Base-by-base conservation (phyloP, 352 stramenopile genomes). In the Peronospora destructor region DNA sequence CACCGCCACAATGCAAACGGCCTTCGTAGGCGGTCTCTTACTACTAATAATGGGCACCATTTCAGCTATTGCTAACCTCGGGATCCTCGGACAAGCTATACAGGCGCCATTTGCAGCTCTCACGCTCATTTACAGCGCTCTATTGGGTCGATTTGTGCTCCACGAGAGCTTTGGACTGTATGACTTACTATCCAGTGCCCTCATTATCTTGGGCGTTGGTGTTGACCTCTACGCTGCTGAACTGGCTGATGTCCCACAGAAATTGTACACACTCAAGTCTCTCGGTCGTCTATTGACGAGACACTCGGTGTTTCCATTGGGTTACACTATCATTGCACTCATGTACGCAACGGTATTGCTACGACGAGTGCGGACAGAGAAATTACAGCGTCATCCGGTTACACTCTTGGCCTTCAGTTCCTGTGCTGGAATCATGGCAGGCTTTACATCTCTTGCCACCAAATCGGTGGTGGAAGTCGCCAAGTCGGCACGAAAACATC, bases 71-170 rank as follows among this genome's bases (percentile, higher is more conserved):
- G 37, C 84, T 23, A 89, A 89, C 53, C 61, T 89, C 13, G 73
- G 73, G 2, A 84, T 86, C 45, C 71, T 89, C 17, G 78, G 78
- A 3, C 78, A 89, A 44, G 78, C 78, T 8, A 76, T 89, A 25
- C 78, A 89, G 29, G 78, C 78, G 10, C 78, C 78, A n/a, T 89
- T 89, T 29, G 78, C 78, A 9, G 78, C 78, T 23, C 75, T 89
- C 35, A 89, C 78, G 26, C 68, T 89, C 43, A 85, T 89, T 50
- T 87, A 89, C 63, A 89, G 73, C 29, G 78, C 78, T 17, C 35
- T 86, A 19, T 68, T 89, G 14, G 78, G 75, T 19, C 68, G 65
- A 25, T 84, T 84, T 45, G 78, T 86, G 49, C 58, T 89, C 14
- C 50, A 64, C 16, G 78, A 89, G 53, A 59, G 47, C 14, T 76